These are phyloP conservation scores for Ceratobasidium sp. DNA, from an alignment of 1,284 basidiomycete species.

Conservation along the genomic window DNA sequence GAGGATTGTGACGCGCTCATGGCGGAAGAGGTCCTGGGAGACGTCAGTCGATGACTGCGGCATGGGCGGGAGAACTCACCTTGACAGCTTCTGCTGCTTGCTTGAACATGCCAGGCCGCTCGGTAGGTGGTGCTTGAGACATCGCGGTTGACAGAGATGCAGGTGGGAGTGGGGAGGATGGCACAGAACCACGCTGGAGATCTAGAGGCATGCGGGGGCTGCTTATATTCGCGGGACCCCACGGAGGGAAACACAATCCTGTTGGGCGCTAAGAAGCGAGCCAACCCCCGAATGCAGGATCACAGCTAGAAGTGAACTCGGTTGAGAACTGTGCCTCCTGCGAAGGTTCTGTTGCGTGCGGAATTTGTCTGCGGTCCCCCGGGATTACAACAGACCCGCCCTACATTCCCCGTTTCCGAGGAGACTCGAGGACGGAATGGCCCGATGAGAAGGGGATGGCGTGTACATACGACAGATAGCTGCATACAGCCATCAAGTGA, in stretches of 20 bases:
- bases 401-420: slow-evolving; percentile 12
- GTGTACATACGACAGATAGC: not conserved
- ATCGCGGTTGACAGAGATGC: not conserved
- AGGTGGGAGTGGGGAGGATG: slow-evolving; percentile 9
- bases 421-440: not conserved
- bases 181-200: slow-evolving; percentile 22
- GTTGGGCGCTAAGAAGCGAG: slow-evolving; percentile 13
- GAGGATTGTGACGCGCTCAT: slow-evolving; percentile 33
- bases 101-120: slow-evolving; percentile 31
- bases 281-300: not conserved
- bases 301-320: slow-evolving; percentile 1
- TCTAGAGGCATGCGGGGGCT: not conserved
- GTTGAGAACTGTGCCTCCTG: slow-evolving; percentile 6
- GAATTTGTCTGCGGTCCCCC: not conserved
- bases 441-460: not conserved
- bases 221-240: slow-evolving; percentile 17
- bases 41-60: not conserved
- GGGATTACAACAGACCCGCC: not conserved
- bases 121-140: slow-evolving; percentile 19
- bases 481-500: not conserved
- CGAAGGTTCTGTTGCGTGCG: slow-evolving; percentile 7
- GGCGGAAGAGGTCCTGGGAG: slow-evolving; percentile 28
- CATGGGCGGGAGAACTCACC: slow-evolving; percentile 4
- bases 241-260: not conserved
- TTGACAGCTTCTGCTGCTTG: slow-evolving; percentile 31